Conservation (phyloP, 179 eudicot genomes). For the Dionaea muscipula region DNA sequence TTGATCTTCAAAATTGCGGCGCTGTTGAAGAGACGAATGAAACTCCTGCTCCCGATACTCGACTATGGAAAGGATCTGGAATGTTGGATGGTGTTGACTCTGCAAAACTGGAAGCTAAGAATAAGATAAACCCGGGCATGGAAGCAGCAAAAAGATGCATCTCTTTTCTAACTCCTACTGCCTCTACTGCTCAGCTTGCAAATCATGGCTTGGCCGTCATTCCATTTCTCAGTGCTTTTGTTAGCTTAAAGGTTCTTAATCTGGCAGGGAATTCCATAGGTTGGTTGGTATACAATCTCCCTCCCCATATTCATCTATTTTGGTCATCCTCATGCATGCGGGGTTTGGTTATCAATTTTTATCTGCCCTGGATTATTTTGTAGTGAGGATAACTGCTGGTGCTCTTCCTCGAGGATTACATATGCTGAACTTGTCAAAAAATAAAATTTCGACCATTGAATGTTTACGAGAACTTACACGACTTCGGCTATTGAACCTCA, state of each 20-base stretch:
- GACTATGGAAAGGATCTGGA: slow-evolving; percentile 13
- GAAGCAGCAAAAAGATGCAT: slow-evolving; percentile 74
- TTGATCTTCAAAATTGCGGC: slow-evolving; percentile 52
- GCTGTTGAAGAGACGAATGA: slow-evolving; percentile 45
- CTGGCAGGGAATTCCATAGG: slow-evolving; percentile 89
- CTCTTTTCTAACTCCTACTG: slow-evolving; percentile 53
- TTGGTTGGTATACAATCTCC: slow-evolving; percentile 17
- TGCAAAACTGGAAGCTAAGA: slow-evolving; percentile 28
- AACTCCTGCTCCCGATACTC: slow-evolving; percentile 13
- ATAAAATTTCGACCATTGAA: slow-evolving; percentile 67
- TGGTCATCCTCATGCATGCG: too few relatives aligned
- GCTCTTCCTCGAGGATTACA: slow-evolving; percentile 92
- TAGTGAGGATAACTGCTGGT: slow-evolving; percentile 82
- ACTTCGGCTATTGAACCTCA: slow-evolving; percentile 76
- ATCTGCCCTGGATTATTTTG: background rate
- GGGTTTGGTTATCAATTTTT: background rate
- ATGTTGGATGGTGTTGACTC: slow-evolving; percentile 20
- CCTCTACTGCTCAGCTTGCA: slow-evolving; percentile 63
- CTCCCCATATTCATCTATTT: background rate
- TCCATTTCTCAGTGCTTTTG: slow-evolving; percentile 78
- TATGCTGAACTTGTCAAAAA: slow-evolving; percentile 66
- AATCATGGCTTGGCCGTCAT: slow-evolving; percentile 80
- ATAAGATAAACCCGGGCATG: slow-evolving; percentile 41
- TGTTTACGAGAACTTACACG: slow-evolving; percentile 87
- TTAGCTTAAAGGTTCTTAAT: slow-evolving; percentile 66